Conservation (phyloP, 2,329 filamentous ascomycete species). For the Aspergillus intermedius region DNA sequence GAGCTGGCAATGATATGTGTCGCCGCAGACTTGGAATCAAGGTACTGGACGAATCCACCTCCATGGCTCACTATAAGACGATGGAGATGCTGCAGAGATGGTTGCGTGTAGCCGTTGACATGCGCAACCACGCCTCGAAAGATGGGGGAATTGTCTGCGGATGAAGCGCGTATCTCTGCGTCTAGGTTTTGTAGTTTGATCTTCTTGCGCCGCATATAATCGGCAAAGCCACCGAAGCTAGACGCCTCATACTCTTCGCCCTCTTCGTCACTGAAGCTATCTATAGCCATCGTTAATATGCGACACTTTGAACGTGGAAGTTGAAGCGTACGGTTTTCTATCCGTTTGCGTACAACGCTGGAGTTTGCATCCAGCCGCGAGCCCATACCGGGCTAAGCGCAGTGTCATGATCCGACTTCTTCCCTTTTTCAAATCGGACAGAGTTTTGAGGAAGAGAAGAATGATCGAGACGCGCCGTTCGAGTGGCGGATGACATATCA, state of each 20-base stretch:
- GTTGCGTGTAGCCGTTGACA: constrained; percentile 94
- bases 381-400: constrained; percentile 46
- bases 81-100: constrained; percentile 82
- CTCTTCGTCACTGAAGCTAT: constrained; percentile 71
- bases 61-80: constrained; percentile 83
- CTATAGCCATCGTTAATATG: constrained; percentile 18
- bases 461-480: background rate
- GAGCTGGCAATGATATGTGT: constrained; percentile 93
- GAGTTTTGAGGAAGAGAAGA: background rate
- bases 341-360: constrained; percentile 54
- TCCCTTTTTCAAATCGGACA: background rate
- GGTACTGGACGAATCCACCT: constrained; percentile 89
- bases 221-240: constrained; percentile 78
- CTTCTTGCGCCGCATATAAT: constrained; percentile 94
- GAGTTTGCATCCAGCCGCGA: constrained; percentile 57
- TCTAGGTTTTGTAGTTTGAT: constrained; percentile 95
- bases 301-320: background rate
- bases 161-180: constrained; percentile 65
- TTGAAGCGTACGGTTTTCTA: constrained; percentile 47
- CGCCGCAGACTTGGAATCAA: constrained; percentile 88
- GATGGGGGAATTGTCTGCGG: constrained; percentile 67
- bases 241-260: constrained; percentile 90
- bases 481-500: background rate
- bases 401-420: constrained; percentile 13
- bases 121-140: constrained; percentile 89